A percentile compares a stretch with the other conserved stretches of the same genome.
phyloP scores from a whole-genome alignment of 176 grass and related monocot genomes.

The Zoysia japonica region DNA sequence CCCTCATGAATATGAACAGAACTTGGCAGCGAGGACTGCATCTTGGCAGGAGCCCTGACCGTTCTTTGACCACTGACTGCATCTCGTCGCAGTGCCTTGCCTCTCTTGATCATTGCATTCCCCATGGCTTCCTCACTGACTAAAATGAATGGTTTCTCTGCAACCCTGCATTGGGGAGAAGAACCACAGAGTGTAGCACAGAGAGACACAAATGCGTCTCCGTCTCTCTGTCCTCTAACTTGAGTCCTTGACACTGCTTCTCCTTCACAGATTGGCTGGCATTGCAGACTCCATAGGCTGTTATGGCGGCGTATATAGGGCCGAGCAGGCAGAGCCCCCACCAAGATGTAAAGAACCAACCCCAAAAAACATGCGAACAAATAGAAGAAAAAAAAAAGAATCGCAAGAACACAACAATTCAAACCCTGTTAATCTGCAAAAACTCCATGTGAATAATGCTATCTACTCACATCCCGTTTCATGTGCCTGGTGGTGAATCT shows the following conservation, averaged over 20 bases:
- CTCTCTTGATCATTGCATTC: background rate
- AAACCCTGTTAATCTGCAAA: constrained; percentile 64
- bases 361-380: constrained; percentile 49
- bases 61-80: constrained; percentile 31
- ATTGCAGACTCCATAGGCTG: constrained; percentile 51
- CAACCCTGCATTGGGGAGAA: constrained; percentile 43
- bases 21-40: constrained; percentile 22
- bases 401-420: constrained; percentile 49
- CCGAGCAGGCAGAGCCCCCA: constrained; percentile 46
- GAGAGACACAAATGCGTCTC: constrained; percentile 35
- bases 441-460: constrained; percentile 40
- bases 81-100: background rate
- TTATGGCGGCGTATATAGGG: constrained; percentile 46
- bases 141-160: constrained; percentile 48
- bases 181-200: constrained; percentile 38
- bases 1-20: constrained; percentile 66
- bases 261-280: constrained; percentile 48
- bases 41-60: constrained; percentile 46
- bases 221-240: background rate
- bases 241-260: constrained; percentile 15
- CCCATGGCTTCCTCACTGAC: constrained; percentile 46
- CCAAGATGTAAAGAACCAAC: constrained; percentile 47
- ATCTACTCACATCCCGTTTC: constrained; percentile 42
- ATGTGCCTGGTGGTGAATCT: constrained; percentile 16
- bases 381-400: constrained; percentile 42